Base-by-base conservation (phyloP, 306 rosid species). In the Citrullus colocynthis region DNA sequence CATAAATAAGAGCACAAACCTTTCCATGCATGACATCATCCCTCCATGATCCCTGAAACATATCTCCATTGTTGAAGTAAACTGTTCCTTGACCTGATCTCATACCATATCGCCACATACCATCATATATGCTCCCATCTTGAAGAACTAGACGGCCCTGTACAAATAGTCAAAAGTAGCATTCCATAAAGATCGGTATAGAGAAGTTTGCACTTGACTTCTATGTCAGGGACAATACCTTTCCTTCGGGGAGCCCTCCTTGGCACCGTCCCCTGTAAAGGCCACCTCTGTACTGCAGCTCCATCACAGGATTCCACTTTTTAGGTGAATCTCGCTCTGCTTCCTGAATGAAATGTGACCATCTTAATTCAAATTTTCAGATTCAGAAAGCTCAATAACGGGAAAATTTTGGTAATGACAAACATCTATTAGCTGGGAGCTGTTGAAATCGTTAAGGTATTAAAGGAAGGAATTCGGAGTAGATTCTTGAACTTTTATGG, bases 191-290 rank as follows among this genome's bases (percentile, higher is more conserved):
- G 76, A 28, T 71, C 1, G n/a, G 75, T 21, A 21, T 30, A n/a
- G 10, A 44, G 20, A 8, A 71, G 57, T 48, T 65, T 30, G n/a
- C 41, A 49, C 57, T 48, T 77, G 36, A 14, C 58, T 75, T 48
- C 36, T 55, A 61, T 66, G 49, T 66, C 67, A 24, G 6, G 72
- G 74, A 62, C 65, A 48, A 48, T 83, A 93, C 98, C 97, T 92
- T 95, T 52, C 97, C 98, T 89, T 95, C 97, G 16, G 98, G 98
- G 52, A 92, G 90, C 79, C 98, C 98, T 80, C 98, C 98, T 86
- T 90, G 96, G 87, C 97, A 95, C 49, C 97, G 87, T 45, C 97
- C 98, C 88, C 79, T 83, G 88, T 88, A 95, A 79, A 83, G 71
- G 66, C 97, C 98, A 74, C 97, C 97, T 87, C 95, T 85, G 76